Percentiles rank a stretch among this genome's conserved stretches.
phyloP scores from a whole-genome alignment of 345 rosid species.

The Nephelium lappaceum region DNA sequence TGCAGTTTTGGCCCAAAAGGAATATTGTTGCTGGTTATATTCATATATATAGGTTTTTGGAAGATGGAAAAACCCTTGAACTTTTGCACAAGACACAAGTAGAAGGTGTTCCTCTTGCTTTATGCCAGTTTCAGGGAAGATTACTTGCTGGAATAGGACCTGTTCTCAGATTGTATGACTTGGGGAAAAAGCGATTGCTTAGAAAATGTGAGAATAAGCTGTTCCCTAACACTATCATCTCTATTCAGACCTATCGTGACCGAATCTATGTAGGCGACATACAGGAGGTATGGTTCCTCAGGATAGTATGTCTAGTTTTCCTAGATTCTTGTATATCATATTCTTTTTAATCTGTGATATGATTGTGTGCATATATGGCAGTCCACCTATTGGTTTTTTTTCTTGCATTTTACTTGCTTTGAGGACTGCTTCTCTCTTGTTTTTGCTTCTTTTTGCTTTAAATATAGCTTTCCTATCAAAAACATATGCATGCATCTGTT shows the following conservation, averaged over 20 bases:
- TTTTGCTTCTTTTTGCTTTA: not conserved
- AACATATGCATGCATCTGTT: not conserved
- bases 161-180: conserved; percentile 85
- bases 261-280: conserved; percentile 94
- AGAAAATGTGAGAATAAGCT: conserved; percentile 96
- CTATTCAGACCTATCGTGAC: conserved; percentile 87
- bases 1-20: conserved; percentile 89
- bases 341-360: not conserved
- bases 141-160: conserved; percentile 89
- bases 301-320: not conserved
- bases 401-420: not conserved
- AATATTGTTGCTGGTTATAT: conserved; percentile 72
- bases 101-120: conserved; percentile 88
- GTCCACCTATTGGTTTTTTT: not conserved
- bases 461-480: not conserved
- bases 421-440: not conserved
- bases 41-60: conserved; percentile 89
- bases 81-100: conserved; percentile 97
- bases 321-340: not conserved
- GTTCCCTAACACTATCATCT: conserved; percentile 79
- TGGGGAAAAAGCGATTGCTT: conserved; percentile 89
- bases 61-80: conserved; percentile 81
- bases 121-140: conserved; percentile 96
- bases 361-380: not conserved
- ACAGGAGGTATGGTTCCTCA: conserved; percentile 69